A percentile compares a stretch with the other conserved stretches of the same genome.
phyloP scores from a whole-genome alignment of 1,139 yeast genomes.

The Candida neerlandica region DNA sequence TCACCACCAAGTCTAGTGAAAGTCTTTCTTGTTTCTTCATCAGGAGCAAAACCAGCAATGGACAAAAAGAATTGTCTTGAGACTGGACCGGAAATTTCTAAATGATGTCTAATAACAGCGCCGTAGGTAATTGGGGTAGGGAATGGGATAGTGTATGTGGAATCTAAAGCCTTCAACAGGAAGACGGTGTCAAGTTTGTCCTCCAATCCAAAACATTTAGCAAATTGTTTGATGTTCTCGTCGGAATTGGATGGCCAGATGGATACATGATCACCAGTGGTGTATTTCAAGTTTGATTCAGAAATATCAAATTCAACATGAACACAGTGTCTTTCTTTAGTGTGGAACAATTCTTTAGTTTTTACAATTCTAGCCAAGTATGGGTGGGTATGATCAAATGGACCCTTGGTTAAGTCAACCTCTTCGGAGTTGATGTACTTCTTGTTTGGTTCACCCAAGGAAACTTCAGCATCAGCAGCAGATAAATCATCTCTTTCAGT shows the following conservation, averaged over 20 bases:
- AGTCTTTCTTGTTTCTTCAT: constrained; percentile 54
- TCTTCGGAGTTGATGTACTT: constrained; percentile 52
- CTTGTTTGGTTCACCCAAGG: constrained; percentile 82
- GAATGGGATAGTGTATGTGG: constrained; percentile 72
- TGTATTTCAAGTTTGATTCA: constrained; percentile 73
- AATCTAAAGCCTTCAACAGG: constrained; percentile 70
- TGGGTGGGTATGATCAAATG: constrained; percentile 84
- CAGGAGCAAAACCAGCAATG: constrained; percentile 85
- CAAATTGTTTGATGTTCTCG: constrained; percentile 68
- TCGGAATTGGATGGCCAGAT: constrained; percentile 90
- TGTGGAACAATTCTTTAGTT: constrained; percentile 71
- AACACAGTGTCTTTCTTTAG: constrained; percentile 73
- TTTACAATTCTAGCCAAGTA: constrained; percentile 67
- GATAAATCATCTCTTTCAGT: constrained; percentile 31
- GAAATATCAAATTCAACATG: constrained; percentile 89
- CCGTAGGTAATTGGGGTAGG: constrained; percentile 92
- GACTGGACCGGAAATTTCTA: constrained; percentile 91
- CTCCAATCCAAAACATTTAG: constrained; percentile 62
- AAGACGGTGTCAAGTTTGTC: constrained; percentile 59
- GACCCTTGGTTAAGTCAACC: constrained; percentile 61
- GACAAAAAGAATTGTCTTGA: constrained; percentile 84
- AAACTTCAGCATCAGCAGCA: constrained; percentile 49
- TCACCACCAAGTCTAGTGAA: constrained; percentile 63
- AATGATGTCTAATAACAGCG: constrained; percentile 80
- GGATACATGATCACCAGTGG: constrained; percentile 96